A percentile compares a stretch with the other conserved stretches of the same genome.
These are phyloP conservation scores for Silene conica DNA, from an alignment of 148 eudicot species.

Conservation along the genomic window DNA sequence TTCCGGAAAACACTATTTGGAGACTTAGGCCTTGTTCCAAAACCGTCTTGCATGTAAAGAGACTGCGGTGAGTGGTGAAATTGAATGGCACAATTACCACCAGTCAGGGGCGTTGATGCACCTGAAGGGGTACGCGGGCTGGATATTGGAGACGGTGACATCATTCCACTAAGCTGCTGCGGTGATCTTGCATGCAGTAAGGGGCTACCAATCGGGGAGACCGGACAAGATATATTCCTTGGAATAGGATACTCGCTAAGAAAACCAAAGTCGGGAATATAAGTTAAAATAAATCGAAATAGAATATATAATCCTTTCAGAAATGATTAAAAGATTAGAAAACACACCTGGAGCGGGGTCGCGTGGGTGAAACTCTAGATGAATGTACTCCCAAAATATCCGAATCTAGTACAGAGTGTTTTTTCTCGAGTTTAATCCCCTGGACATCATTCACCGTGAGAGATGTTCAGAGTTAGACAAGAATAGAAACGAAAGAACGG, in stretches of 20 bases:
- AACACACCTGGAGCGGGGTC: slow-evolving; percentile 57
- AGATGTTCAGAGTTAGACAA: slow-evolving; percentile 2
- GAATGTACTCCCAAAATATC: slow-evolving; percentile 79
- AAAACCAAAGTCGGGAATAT: slow-evolving; percentile 21
- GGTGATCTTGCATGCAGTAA: slow-evolving; percentile 73
- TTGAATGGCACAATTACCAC: slow-evolving; percentile 58
- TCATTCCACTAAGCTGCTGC: slow-evolving; percentile 64
- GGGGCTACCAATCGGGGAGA: slow-evolving; percentile 96
- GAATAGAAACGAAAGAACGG: too few species aligned
- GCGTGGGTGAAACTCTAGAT: slow-evolving; percentile 63
- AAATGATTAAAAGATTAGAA: neutral
- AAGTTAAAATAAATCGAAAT: slow-evolving; percentile 8
- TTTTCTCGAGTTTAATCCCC: slow-evolving; percentile 61
- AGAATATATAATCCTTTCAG: neutral
- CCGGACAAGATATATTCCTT: slow-evolving; percentile 86
- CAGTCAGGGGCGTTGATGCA: slow-evolving; percentile 82
- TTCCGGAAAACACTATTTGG: slow-evolving; percentile 48
- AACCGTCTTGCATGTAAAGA: slow-evolving; percentile 49
- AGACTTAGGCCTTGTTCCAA: slow-evolving; percentile 44
- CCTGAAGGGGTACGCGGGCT: slow-evolving; percentile 86
- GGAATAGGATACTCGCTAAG: slow-evolving; percentile 68
- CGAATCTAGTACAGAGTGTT: slow-evolving; percentile 44
- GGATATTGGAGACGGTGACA: slow-evolving; percentile 87
- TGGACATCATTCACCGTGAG: slow-evolving; percentile 25
- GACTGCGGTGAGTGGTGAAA: slow-evolving; percentile 55